phyloP scores from a whole-genome alignment of 257 asterid species.

The Solanum boliviense region DNA sequence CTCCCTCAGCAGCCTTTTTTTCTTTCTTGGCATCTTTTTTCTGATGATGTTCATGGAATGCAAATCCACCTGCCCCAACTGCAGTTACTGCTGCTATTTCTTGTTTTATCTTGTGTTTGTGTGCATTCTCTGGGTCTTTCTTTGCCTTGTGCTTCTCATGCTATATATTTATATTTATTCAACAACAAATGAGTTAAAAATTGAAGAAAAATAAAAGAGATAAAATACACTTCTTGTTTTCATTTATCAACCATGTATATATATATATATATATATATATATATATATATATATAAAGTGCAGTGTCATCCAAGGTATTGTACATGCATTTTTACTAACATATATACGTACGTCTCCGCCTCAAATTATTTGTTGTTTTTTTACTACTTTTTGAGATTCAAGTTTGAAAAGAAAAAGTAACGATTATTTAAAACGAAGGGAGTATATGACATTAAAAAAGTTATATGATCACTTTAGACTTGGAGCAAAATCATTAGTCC shows the following conservation, averaged over 20 bases:
- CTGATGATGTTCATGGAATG: slow-evolving; percentile 63
- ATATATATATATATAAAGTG: background rate
- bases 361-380: rapidly evolving
- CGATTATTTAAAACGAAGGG: too few species aligned
- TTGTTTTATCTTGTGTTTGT: slow-evolving; percentile 48
- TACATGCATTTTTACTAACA: background rate
- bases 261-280: too few species aligned
- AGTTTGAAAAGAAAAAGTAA: background rate
- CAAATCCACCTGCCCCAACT: slow-evolving; percentile 56
- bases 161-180: slow-evolving; percentile 9
- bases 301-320: background rate
- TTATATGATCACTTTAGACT: too few species aligned
- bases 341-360: background rate
- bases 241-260: background rate
- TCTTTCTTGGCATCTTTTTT: slow-evolving; percentile 49
- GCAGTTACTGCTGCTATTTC: slow-evolving; percentile 42
- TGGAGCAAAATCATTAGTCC: too few species aligned
- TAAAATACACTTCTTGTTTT: background rate
- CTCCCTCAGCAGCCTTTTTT: slow-evolving; percentile 34
- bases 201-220: background rate
- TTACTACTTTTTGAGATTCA: background rate
- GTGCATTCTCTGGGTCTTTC: slow-evolving; percentile 59
- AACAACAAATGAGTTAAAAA: background rate
- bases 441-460: too few species aligned
- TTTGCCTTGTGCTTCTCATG: slow-evolving; percentile 64